A percentile compares a stretch with the other conserved stretches of the same genome.
Conservation (phyloP, 208 protist species). For the Acanthamoeba culbertsoni region DNA sequence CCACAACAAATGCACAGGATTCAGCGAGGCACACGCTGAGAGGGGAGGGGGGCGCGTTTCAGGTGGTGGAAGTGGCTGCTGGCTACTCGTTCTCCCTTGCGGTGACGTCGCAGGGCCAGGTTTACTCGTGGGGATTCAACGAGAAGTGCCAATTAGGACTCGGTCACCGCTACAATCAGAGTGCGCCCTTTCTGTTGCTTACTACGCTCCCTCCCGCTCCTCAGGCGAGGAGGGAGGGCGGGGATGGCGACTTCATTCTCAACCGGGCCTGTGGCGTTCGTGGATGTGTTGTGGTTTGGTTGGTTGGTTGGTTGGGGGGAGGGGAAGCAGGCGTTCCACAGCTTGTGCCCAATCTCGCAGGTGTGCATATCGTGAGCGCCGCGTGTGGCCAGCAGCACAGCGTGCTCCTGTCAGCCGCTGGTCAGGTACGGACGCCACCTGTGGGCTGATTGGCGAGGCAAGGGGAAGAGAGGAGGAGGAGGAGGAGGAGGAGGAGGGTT, state of each 20-base stretch:
- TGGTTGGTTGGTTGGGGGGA: no score
- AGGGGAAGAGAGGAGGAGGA: neutral
- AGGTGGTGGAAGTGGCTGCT: neutral
- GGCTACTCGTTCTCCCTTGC: conserved; percentile 40
- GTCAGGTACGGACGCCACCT: neutral
- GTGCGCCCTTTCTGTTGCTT: neutral
- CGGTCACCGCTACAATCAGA: conserved; percentile 43
- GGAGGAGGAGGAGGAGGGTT: neutral
- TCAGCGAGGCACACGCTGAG: no score
- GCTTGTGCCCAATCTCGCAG: neutral
- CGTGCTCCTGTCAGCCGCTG: neutral
- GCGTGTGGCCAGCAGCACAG: conserved; percentile 42
- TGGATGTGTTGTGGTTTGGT: no score
- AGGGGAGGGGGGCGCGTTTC: no score
- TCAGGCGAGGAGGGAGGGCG: no score
- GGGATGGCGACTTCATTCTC: neutral
- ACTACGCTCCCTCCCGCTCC: neutral
- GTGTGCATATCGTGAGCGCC: neutral
- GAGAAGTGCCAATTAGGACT: conserved; percentile 31
- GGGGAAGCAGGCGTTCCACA: conserved; percentile 23
- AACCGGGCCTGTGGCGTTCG: no score
- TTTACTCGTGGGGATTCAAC: conserved; percentile 44
- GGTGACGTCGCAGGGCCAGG: neutral
- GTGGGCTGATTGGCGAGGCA: no score
- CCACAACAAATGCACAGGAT: no score